These are phyloP conservation scores for Ustilago loliicola DNA, from an alignment of 1,284 basidiomycete species.

Conservation along the genomic window DNA sequence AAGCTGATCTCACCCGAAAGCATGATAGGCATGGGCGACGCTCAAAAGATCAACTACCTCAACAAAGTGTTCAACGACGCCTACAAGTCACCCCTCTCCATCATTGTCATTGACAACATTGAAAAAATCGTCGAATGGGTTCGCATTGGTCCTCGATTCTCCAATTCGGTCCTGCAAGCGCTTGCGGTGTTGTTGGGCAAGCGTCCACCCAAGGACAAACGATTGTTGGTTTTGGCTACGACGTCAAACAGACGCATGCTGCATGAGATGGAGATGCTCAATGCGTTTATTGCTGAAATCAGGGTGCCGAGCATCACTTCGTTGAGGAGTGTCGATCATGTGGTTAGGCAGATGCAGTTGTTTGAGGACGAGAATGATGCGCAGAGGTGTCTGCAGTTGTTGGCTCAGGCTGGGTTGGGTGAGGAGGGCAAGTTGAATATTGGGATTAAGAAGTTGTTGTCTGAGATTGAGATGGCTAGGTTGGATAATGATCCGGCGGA, in stretches of 20 bases:
- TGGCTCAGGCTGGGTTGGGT: slow-evolving; percentile 83
- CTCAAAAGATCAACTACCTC: slow-evolving; percentile 90
- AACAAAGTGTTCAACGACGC: slow-evolving; percentile 95
- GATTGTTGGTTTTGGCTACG: slow-evolving; percentile 91
- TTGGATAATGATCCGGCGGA: slow-evolving; percentile 76
- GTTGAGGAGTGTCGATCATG: slow-evolving; percentile 80
- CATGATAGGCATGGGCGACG: slow-evolving; percentile 95
- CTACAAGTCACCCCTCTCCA: slow-evolving; percentile 96
- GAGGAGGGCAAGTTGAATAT: slow-evolving; percentile 77
- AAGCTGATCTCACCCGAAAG: slow-evolving; percentile 95
- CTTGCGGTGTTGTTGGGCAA: slow-evolving; percentile 89
- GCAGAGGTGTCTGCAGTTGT: slow-evolving; percentile 77
- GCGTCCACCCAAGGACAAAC: slow-evolving; percentile 94
- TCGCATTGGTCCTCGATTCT: slow-evolving; percentile 96
- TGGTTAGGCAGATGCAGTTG: slow-evolving; percentile 86
- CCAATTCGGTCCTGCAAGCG: slow-evolving; percentile 91
- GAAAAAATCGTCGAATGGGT: slow-evolving; percentile 78
- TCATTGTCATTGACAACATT: slow-evolving; percentile 88
- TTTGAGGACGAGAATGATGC: slow-evolving; percentile 78
- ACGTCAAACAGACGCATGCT: slow-evolving; percentile 89
- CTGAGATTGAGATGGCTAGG: slow-evolving; percentile 93
- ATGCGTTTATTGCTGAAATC: slow-evolving; percentile 90
- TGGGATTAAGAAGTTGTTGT: slow-evolving; percentile 89
- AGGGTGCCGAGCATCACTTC: slow-evolving; percentile 85
- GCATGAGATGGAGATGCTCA: slow-evolving; percentile 87